A percentile compares a stretch with the other conserved stretches of the same genome.
phyloP scores from a whole-genome alignment of 2,329 filamentous ascomycete species.

The Trichoderma cornu-damae region DNA sequence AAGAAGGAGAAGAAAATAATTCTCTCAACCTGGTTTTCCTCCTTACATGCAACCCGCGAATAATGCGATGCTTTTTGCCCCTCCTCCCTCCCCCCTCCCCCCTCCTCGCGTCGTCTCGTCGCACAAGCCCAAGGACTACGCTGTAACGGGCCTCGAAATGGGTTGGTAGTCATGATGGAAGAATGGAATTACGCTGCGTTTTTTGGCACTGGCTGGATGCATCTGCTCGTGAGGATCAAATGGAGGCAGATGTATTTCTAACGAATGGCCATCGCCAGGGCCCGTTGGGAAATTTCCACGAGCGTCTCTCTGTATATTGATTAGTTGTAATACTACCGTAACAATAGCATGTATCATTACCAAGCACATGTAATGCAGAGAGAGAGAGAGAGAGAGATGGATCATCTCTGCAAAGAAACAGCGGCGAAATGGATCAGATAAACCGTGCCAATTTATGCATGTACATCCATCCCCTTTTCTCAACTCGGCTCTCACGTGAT shows the following conservation, averaged over 20 bases:
- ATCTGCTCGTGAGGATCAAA: not conserved
- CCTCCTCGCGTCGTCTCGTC: not conserved
- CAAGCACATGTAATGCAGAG: not conserved
- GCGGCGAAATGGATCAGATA: too few species aligned
- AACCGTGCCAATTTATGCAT: too few species aligned
- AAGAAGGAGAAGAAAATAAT: too few species aligned
- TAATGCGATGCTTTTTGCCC: not conserved
- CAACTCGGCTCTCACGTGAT: too few species aligned
- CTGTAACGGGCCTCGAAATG: not conserved
- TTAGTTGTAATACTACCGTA: too few species aligned
- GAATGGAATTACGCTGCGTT: not conserved
- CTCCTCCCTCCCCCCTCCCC: too few species aligned
- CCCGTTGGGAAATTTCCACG: not conserved
- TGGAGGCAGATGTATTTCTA: not conserved
- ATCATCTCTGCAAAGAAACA: too few species aligned
- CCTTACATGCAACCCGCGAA: too few species aligned
- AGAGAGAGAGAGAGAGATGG: too few species aligned
- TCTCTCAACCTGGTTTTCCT: not conserved
- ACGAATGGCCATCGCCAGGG: not conserved
- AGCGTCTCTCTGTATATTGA: not conserved
- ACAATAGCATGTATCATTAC: constrained; percentile 3
- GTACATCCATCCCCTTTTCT: too few species aligned
- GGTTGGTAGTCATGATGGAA: not conserved
- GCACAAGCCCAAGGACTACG: not conserved
- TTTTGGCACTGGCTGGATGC: not conserved